These are phyloP conservation scores for Xylaria sp. DNA, from an alignment of 2,329 filamentous ascomycete genomes.

Conservation along the genomic window DNA sequence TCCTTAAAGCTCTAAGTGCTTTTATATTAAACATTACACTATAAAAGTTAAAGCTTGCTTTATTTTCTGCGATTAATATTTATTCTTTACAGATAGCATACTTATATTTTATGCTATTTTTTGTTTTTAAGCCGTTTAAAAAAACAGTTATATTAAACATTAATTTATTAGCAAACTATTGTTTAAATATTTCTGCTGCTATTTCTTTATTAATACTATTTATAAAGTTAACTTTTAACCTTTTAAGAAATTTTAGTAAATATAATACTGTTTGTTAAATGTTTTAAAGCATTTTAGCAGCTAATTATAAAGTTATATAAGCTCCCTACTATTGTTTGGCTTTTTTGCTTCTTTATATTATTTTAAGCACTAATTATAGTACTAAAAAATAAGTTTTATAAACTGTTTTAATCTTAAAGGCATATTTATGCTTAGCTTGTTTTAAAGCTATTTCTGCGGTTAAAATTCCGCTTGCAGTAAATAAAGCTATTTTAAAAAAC, in stretches of 20 bases:
- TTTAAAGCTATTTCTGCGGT: neutral
- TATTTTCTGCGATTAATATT: neutral
- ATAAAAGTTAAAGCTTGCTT: neutral
- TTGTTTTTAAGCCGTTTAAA: neutral
- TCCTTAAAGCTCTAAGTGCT: neutral
- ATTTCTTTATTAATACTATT: neutral
- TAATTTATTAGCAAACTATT: neutral
- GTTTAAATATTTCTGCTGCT: no score
- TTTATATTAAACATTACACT: neutral
- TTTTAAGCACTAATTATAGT: neutral
- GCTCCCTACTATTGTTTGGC: neutral
- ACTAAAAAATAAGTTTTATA: slow-evolving; percentile 1
- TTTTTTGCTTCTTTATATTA: neutral
- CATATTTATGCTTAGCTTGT: neutral
- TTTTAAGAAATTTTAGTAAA: neutral
- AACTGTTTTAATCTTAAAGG: neutral
- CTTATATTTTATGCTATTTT: neutral
- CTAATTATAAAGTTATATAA: neutral
- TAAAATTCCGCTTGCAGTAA: neutral
- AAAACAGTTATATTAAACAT: neutral
- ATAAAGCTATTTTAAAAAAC: neutral
- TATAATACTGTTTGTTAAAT: neutral
- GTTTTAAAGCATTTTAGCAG: no score
- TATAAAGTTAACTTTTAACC: neutral
- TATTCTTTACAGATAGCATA: neutral